These are phyloP conservation scores for Aphanocladium album DNA, from an alignment of 2,329 filamentous ascomycete species.

Conservation along the genomic window DNA sequence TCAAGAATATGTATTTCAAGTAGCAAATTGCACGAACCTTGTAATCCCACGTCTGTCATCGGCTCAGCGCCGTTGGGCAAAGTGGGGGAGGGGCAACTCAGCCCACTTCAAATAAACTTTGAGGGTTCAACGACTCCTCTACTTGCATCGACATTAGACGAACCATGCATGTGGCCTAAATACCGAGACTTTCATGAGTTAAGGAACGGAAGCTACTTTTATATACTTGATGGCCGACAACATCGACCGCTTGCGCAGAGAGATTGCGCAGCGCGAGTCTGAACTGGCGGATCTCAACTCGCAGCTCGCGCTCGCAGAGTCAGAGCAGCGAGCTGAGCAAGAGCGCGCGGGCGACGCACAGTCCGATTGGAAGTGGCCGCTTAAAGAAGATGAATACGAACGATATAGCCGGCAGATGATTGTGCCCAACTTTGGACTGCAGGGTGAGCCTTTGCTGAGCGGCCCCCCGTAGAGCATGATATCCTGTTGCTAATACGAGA, in stretches of 20 bases:
- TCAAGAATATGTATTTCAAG: no score
- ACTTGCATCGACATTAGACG: neutral
- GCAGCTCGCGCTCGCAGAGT: slow-evolving; percentile 40
- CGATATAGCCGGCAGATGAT: slow-evolving; percentile 91
- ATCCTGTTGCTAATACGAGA: neutral
- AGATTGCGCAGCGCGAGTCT: slow-evolving; percentile 44
- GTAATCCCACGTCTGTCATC: no score
- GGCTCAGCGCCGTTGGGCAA: neutral
- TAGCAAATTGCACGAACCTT: no score
- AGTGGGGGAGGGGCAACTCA: slow-evolving; percentile 5
- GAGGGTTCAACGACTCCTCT: neutral
- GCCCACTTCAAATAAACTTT: slow-evolving; percentile 4
- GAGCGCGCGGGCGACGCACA: slow-evolving; percentile 10
- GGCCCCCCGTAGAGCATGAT: neutral
- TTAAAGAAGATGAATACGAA: slow-evolving; percentile 68
- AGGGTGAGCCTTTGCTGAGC: slow-evolving; percentile 44
- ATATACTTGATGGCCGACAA: neutral
- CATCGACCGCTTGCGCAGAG: slow-evolving; percentile 37
- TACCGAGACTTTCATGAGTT: neutral
- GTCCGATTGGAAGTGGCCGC: slow-evolving; percentile 56
- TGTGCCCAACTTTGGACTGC: slow-evolving; percentile 71
- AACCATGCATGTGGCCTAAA: neutral
- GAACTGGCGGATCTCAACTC: slow-evolving; percentile 41
- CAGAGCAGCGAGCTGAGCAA: slow-evolving; percentile 15
- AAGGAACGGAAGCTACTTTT: no score